Evolutionary conservation across 225 moss, liverwort and hornwort species (phyloP), one percentile per base, ranked within the genome.

Genomic region (Straminergon stramineum): DNA sequence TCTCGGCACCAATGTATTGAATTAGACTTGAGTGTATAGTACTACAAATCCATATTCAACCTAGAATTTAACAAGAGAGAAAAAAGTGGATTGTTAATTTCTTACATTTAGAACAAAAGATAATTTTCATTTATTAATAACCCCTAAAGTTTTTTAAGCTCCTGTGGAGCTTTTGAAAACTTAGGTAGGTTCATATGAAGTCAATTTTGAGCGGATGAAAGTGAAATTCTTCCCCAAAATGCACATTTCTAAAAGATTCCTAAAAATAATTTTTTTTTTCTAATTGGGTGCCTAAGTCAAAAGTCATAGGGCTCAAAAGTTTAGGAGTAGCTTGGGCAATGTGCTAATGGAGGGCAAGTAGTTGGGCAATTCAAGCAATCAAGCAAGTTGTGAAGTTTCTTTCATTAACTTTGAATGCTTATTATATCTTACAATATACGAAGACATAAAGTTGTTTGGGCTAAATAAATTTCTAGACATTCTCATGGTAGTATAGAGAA

Each of bases 251-350:
- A 12, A 11, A 68, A 21, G 4, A 1, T 68, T 21, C 4, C 9
- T 12, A 6, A 68, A 37, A 68, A 37, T 12, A 37, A 67, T 35
- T 68, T 10, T 37, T 67, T 67, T 35, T 19, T 8, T 48, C 9
- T 4, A 37, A 68, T 37, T 19, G 6, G 2, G 37, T 6, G 3
- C 6, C 1, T 1, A 1, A 37, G 7, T n/a, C 4, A 7, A 11
- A 37, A 13, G 22, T 13, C 4, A 37, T 13, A 2, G 21, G 7
- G 7, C 12, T 69, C n/a, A n/a, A 68, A 39, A 14, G 13, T 39
- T 39, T 24, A 24, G 0, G 2, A 2, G 7, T 2, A 12, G 1
- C 12, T 68, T 37, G 5, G 7, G 21, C 1, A 39, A 1, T 4
- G 7, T 69, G 4, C n/a, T 11, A 69, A 22, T n/a, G n/a, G 1